These are phyloP conservation scores for Aegilops sharonensis DNA, from an alignment of 176 grass and related monocot genomes.

Conservation along the genomic window DNA sequence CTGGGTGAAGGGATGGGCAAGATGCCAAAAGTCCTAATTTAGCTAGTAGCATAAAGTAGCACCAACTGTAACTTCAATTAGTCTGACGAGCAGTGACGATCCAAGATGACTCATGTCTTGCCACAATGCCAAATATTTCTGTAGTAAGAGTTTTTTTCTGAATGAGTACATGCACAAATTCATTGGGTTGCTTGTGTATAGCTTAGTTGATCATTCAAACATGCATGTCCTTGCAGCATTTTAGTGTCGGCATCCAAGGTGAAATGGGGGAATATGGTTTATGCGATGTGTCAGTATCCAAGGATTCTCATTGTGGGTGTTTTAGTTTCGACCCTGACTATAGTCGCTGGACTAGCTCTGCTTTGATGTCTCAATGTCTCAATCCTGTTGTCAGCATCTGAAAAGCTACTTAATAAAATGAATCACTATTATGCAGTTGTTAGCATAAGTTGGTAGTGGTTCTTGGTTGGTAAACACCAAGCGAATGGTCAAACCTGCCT, in stretches of 20 bases:
- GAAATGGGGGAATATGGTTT: not conserved
- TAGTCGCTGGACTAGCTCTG: not conserved
- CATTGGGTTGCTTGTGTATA: not conserved
- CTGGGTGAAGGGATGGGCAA: not conserved
- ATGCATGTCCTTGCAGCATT: not conserved
- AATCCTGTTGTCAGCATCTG: not conserved
- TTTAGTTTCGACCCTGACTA: not conserved
- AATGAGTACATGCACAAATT: not conserved
- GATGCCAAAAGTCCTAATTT: not conserved
- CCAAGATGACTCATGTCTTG: not conserved
- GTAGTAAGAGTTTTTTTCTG: not conserved
- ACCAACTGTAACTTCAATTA: not conserved
- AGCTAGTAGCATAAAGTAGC: not conserved
- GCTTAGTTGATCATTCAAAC: not conserved
- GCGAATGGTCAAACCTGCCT: not conserved
- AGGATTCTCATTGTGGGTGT: not conserved
- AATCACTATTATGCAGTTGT: not conserved
- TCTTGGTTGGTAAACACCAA: not conserved
- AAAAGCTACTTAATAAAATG: not conserved
- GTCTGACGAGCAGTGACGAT: not conserved
- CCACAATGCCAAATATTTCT: not conserved
- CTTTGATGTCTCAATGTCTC: constrained; percentile 1
- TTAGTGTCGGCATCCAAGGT: not conserved
- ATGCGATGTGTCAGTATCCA: not conserved
- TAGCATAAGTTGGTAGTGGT: not conserved